A percentile compares a stretch with the other conserved stretches of the same genome.
Conservation (phyloP, 371 early-diverging fungal genomes). For the Ordospora colligata region DNA sequence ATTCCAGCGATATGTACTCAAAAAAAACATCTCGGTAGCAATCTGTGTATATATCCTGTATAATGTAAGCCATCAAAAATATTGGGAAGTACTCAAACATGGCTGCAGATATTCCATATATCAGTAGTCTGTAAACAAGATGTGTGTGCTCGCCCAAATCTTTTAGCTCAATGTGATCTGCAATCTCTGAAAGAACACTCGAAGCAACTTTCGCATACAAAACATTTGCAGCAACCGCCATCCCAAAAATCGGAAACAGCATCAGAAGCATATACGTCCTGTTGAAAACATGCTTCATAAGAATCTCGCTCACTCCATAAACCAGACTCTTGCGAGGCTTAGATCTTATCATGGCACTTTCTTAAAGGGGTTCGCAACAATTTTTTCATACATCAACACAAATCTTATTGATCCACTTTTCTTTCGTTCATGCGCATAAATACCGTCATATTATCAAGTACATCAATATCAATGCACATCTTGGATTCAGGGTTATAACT, state of each 20-base stretch:
- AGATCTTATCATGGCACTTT: neutral
- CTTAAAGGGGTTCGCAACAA: neutral
- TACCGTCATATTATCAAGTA: too few species aligned
- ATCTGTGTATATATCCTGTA: slow-evolving; percentile 39
- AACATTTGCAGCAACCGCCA: neutral
- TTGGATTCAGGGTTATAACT: too few species aligned
- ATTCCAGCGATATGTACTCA: slow-evolving; percentile 29
- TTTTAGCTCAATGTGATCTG: neutral
- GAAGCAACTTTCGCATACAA: neutral
- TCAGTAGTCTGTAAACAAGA: neutral
- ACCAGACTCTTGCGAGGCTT: neutral
- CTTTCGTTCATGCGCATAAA: too few species aligned
- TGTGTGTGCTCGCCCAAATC: neutral
- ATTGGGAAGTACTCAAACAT: slow-evolving; percentile 24
- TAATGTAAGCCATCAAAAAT: slow-evolving; percentile 14
- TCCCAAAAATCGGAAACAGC: neutral
- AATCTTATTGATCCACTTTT: too few species aligned
- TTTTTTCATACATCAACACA: too few species aligned
- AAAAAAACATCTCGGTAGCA: slow-evolving; percentile 15
- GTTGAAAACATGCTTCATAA: slow-evolving; percentile 1
- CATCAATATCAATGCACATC: too few species aligned
- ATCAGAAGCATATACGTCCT: neutral
- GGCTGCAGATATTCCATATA: neutral
- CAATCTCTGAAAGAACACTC: neutral
- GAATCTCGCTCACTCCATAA: neutral